Conservation (phyloP, 2,329 filamentous ascomycete genomes). For the Rosellinia necatrix region DNA sequence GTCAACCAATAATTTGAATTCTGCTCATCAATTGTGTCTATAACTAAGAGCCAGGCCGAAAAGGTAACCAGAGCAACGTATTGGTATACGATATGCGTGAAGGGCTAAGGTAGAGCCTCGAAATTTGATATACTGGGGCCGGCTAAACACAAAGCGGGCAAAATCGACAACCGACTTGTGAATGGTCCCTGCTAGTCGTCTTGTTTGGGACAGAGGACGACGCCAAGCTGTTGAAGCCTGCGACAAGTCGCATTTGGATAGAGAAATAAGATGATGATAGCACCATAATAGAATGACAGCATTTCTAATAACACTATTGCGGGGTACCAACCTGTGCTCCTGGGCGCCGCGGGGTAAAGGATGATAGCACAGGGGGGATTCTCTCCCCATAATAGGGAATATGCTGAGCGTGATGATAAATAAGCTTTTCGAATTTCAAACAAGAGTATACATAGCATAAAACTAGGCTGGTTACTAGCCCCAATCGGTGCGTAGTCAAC, state of each 20-base stretch:
- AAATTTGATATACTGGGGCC: slow-evolving; percentile 4
- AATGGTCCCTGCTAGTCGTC: not conserved
- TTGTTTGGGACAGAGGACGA: not conserved
- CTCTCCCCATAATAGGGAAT: not conserved
- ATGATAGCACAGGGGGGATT: not conserved
- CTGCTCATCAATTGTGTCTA: too few species aligned
- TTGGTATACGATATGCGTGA: too few species aligned
- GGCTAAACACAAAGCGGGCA: not conserved
- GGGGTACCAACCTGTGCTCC: too few species aligned
- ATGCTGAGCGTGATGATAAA: slow-evolving; percentile 11
- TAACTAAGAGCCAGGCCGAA: not conserved
- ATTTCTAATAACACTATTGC: not conserved
- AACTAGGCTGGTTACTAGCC: not conserved
- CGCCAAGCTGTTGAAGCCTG: too few species aligned
- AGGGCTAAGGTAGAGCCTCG: not conserved
- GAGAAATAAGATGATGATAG: not conserved
- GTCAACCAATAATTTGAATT: too few species aligned
- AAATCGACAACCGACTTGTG: not conserved
- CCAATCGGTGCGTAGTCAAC: not conserved
- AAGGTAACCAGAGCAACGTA: too few species aligned
- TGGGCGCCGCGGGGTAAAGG: not conserved
- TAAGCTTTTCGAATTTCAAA: slow-evolving; percentile 14
- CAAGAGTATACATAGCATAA: too few species aligned
- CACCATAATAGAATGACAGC: not conserved
- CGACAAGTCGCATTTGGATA: too few species aligned